phyloP scores from a whole-genome alignment of 148 eudicot genomes.

The Rhododendron molle region DNA sequence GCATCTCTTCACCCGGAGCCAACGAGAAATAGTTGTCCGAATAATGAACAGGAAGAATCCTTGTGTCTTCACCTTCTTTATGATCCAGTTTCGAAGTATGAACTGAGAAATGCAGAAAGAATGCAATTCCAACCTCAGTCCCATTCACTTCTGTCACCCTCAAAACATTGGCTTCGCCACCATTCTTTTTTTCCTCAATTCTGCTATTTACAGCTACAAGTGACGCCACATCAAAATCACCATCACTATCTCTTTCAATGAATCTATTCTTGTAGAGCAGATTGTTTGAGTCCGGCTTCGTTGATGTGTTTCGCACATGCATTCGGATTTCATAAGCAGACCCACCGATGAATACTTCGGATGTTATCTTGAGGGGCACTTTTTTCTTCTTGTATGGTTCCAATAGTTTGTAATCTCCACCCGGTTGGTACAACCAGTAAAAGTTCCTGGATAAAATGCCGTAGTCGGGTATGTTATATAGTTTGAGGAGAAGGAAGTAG shows the following conservation, averaged over 20 bases:
- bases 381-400: slow-evolving; percentile 65
- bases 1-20: no score
- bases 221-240: slow-evolving; percentile 26
- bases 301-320: slow-evolving; percentile 65
- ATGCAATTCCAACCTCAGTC: slow-evolving; percentile 69
- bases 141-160: slow-evolving; percentile 56
- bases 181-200: slow-evolving; percentile 23
- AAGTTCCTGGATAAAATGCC: slow-evolving; percentile 78
- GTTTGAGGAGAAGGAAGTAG: slow-evolving; percentile 90
- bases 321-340: slow-evolving; percentile 61
- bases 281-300: slow-evolving; percentile 43
- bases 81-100: slow-evolving; percentile 47
- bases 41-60: slow-evolving; percentile 96
- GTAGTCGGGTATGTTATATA: slow-evolving; percentile 60
- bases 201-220: neutral
- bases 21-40: slow-evolving; percentile 92
- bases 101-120: slow-evolving; percentile 85
- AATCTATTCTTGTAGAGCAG: slow-evolving; percentile 43
- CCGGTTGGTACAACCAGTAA: slow-evolving; percentile 83
- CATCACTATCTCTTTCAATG: slow-evolving; percentile 7
- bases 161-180: slow-evolving; percentile 24
- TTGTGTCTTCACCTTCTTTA: slow-evolving; percentile 68
- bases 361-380: slow-evolving; percentile 73
- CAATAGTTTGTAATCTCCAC: slow-evolving; percentile 74
- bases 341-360: slow-evolving; percentile 39